Evolutionary conservation across 495 filamentous ascomycete species (phyloP).

Genomic region (Penicillium flavigenum): DNA sequence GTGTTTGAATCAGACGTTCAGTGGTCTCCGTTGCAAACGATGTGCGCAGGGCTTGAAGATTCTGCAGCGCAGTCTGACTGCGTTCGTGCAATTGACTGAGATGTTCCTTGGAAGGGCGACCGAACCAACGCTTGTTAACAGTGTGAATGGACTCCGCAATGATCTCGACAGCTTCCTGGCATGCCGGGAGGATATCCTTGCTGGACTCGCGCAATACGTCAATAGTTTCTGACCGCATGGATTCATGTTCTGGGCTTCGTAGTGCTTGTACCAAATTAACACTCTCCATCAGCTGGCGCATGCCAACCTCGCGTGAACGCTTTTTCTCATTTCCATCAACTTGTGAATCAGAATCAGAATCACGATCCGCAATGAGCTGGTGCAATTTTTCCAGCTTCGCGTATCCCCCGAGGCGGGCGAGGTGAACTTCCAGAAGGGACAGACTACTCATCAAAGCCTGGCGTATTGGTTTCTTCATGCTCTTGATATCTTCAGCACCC

Average conservation of each 20-base stretch:
- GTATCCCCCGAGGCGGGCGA: slow-evolving; percentile 25
- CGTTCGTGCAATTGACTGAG: slow-evolving; percentile 20
- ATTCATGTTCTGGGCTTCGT: slow-evolving; percentile 27
- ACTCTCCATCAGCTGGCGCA: slow-evolving; percentile 31
- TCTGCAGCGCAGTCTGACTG: slow-evolving; percentile 17
- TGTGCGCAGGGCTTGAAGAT: slow-evolving; percentile 18
- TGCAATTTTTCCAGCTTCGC: slow-evolving; percentile 26
- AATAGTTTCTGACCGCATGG: slow-evolving; percentile 26
- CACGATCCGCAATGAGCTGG: slow-evolving; percentile 9
- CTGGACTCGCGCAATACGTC: slow-evolving; percentile 26
- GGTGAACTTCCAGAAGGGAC: slow-evolving; percentile 29
- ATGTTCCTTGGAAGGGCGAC: slow-evolving; percentile 19
- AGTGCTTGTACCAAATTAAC: slow-evolving; percentile 25
- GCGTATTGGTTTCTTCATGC: slow-evolving; percentile 29
- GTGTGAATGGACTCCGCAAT: slow-evolving; percentile 25
- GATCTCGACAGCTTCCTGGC: slow-evolving; percentile 21
- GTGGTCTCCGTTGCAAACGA: slow-evolving; percentile 28
- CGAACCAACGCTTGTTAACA: slow-evolving; percentile 33
- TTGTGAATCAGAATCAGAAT: slow-evolving; percentile 12
- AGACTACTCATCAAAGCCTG: slow-evolving; percentile 21
- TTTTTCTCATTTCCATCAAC: slow-evolving; percentile 21
- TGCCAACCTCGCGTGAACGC: slow-evolving; percentile 24
- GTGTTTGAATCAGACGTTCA: slow-evolving; percentile 25
- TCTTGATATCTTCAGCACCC: slow-evolving; percentile 33
- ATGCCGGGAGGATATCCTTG: slow-evolving; percentile 26